Percentiles rank a stretch among this genome's conserved stretches.
Evolutionary conservation across 495 filamentous ascomycete genomes (phyloP).

Genomic region (Poronia punctata): DNA sequence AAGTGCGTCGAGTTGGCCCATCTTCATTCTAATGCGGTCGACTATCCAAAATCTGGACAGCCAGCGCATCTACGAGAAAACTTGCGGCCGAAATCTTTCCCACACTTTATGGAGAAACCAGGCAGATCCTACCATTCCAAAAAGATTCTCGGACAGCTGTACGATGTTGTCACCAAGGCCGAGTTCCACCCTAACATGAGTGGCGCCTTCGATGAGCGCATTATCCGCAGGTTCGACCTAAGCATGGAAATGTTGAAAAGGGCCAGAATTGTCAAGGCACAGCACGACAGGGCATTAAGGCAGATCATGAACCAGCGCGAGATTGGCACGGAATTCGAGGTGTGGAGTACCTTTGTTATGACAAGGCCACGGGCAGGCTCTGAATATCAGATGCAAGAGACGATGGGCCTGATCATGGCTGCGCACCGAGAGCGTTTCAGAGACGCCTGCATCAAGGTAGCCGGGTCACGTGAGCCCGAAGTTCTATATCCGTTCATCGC

Average conservation of each 20-base stretch:
- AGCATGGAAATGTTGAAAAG: conserved; percentile 45
- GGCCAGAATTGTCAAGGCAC: conserved; percentile 59
- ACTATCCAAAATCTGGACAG: conserved; percentile 85
- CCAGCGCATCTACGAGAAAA: conserved; percentile 59
- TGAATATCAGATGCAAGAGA: conserved; percentile 84
- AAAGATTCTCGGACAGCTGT: conserved; percentile 76
- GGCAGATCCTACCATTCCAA: conserved; percentile 56
- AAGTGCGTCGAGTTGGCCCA: conserved; percentile 70
- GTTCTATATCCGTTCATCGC: conserved; percentile 64
- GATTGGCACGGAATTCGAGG: conserved; percentile 84
- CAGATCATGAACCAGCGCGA: conserved; percentile 82
- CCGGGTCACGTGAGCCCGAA: conserved; percentile 47
- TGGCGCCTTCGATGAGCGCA: conserved; percentile 66
- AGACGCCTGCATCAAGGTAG: conserved; percentile 53
- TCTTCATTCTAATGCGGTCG: conserved; percentile 86
- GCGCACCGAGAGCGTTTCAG: conserved; percentile 61
- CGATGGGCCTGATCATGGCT: conserved; percentile 58
- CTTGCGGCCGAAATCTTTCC: conserved; percentile 57
- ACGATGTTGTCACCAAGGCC: conserved; percentile 54
- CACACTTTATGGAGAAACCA: conserved; percentile 88
- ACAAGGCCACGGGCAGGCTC: conserved; percentile 55
- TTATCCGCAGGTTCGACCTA: conserved; percentile 58
- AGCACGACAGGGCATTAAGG: conserved; percentile 71
- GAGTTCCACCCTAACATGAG: conserved; percentile 67
- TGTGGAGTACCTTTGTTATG: conserved; percentile 79